Evolutionary conservation across 148 eudicot species (phyloP), one percentile per base, ranked within the genome.

Genomic region (Rhododendron simsii): DNA sequence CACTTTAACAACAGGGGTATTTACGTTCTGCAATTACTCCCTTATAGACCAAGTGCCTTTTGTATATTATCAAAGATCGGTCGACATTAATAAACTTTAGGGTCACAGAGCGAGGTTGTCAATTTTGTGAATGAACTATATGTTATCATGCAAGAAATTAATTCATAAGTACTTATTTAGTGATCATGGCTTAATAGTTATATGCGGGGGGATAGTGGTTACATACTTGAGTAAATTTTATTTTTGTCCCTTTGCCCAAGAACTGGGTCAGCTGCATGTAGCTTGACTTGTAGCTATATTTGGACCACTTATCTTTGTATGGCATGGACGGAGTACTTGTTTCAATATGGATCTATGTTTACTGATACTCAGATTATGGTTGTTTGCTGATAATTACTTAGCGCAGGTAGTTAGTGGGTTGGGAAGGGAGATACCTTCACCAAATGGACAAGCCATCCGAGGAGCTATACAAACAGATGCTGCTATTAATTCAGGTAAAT

Each of bases 381-480:
- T 18, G 3, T 73, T 30, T 76, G 59, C 39, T 83, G 28, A 48
- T 35, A 50, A 63, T 69, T 28, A 75, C 44, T 85, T 88, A 80
- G 44, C 83, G 81, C 91, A 96, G 99, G 99, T 96, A 75, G 93
- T 96, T 82, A 96, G 99, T 91, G 99, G 99, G 88, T 85, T 96
- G 88, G 98, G 98, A 75, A 92, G 99, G 88, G 99, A 96, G 89
- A 94, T 96, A 89, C 99, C 99, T 3, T 93, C 99, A 65, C 99
- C 98, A 86, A 96, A 96, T 89, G 99, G 99, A 86, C 94, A 89
- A 87, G 94, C 98, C 89, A 96, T 96, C 84, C 91, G 94, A 80
- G 98, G 98, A 87, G 99, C 96, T 84, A 96, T 96, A 90, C 99
- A 96, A 93, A 96, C 99, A 30, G 99, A 96, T 92, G 96, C 99